Conservation (phyloP, 2,329 filamentous ascomycete genomes). For the Penicillium verrucosum region DNA sequence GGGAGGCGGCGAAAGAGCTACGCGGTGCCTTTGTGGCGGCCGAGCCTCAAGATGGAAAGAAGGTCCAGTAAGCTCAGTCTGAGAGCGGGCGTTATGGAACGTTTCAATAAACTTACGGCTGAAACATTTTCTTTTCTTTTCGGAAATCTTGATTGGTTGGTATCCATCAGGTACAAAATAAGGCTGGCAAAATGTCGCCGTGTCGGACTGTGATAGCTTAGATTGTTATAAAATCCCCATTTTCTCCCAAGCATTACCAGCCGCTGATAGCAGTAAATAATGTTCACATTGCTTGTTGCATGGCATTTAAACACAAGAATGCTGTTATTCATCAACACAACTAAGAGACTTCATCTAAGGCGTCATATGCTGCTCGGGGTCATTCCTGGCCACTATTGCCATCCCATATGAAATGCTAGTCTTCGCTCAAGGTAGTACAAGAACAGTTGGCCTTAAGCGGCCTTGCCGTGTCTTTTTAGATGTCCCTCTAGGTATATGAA, state of each 20-base stretch:
- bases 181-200: not conserved
- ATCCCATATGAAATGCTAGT: too few relatives aligned
- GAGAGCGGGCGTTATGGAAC: not conserved
- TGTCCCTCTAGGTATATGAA: too few relatives aligned
- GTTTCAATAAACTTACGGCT: not conserved
- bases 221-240: not conserved
- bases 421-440: too few relatives aligned
- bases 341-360: too few relatives aligned
- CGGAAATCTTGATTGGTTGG: not conserved
- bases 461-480: too few relatives aligned
- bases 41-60: constrained; percentile 21
- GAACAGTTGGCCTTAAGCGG: too few relatives aligned
- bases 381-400: too few relatives aligned
- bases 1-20: constrained; percentile 49
- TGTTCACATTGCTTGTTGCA: not conserved
- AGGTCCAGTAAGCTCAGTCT: constrained; percentile 18
- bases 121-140: not conserved
- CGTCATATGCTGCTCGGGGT: too few relatives aligned
- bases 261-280: not conserved
- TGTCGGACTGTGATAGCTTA: not conserved
- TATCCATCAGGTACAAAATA: not conserved
- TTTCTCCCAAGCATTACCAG: not conserved
- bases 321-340: too few relatives aligned
- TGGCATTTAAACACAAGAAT: not conserved
- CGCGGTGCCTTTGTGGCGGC: constrained; percentile 34